A percentile compares a stretch with the other conserved stretches of the same genome.
Conservation (phyloP, 106 monocot species). For the Amphibolis antarctica region DNA sequence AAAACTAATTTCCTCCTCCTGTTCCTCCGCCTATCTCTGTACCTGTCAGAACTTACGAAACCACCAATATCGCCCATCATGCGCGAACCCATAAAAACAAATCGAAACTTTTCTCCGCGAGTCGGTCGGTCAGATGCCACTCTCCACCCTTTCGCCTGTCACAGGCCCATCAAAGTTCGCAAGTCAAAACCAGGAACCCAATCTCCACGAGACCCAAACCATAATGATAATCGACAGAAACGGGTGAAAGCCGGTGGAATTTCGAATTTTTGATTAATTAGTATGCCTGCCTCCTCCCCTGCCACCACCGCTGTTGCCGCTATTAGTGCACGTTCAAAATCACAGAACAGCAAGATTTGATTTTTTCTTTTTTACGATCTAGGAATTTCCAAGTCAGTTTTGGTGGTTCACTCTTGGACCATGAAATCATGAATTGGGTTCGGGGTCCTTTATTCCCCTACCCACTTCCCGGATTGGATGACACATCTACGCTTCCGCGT, state of each 20-base stretch:
- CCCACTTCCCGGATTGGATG: too few species aligned
- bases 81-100: constrained; percentile 4
- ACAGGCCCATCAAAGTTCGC: not conserved
- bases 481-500: too few species aligned
- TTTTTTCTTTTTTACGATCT: too few species aligned
- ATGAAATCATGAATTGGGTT: constrained; percentile 5
- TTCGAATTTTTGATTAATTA: too few species aligned
- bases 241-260: too few species aligned
- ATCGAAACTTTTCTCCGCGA: not conserved
- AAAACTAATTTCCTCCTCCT: not conserved
- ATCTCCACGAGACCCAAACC: too few species aligned
- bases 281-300: too few species aligned
- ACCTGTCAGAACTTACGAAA: not conserved
- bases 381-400: not conserved
- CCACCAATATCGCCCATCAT: constrained; percentile 1
- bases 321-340: not conserved
- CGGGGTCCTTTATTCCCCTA: not conserved
- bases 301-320: too few species aligned
- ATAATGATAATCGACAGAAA: not conserved
- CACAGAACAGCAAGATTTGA: too few species aligned
- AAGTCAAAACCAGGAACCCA: not conserved
- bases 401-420: constrained; percentile 2
- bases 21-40: constrained; percentile 1
- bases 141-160: not conserved
- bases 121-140: not conserved